Evolutionary conservation across 2,329 filamentous ascomycete species (phyloP).

Genomic region (Rhynchosporium agropyri): DNA sequence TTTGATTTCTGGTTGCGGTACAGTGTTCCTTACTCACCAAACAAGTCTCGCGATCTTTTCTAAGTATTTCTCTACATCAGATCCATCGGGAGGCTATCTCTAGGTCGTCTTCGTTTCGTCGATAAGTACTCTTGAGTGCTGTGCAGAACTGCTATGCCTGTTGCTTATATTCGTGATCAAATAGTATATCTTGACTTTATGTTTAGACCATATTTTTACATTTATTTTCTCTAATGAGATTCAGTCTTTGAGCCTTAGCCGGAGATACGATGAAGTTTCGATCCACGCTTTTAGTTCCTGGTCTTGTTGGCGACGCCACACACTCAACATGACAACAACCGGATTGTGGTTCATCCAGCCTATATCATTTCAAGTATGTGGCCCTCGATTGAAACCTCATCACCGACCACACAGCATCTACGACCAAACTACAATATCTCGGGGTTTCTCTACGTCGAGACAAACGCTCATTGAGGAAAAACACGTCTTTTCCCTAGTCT

Average conservation of each 20-base stretch:
- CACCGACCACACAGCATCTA: neutral
- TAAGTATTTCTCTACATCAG: neutral
- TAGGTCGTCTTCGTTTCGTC: neutral
- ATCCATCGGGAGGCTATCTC: too few relatives aligned
- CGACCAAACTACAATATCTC: neutral
- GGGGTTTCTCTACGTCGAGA: neutral
- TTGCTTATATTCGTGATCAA: slow-evolving; percentile 2
- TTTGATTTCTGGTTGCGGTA: slow-evolving; percentile 3
- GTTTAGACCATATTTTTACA: neutral
- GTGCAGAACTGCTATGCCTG: slow-evolving; percentile 8
- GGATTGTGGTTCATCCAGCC: neutral
- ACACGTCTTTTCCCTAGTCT: slow-evolving; percentile 3
- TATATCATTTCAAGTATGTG: neutral
- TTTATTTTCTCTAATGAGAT: neutral
- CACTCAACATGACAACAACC: neutral
- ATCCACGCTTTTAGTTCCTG: neutral
- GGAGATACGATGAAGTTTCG: neutral
- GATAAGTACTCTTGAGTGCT: slow-evolving; percentile 1
- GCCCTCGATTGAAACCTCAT: neutral
- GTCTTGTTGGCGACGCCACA: neutral
- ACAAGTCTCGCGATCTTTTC: neutral
- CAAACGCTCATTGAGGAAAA: neutral
- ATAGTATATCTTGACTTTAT: neutral
- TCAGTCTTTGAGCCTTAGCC: neutral
- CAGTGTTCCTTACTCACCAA: neutral